Conservation (phyloP, 257 asterid species). For the Vinca minor region DNA sequence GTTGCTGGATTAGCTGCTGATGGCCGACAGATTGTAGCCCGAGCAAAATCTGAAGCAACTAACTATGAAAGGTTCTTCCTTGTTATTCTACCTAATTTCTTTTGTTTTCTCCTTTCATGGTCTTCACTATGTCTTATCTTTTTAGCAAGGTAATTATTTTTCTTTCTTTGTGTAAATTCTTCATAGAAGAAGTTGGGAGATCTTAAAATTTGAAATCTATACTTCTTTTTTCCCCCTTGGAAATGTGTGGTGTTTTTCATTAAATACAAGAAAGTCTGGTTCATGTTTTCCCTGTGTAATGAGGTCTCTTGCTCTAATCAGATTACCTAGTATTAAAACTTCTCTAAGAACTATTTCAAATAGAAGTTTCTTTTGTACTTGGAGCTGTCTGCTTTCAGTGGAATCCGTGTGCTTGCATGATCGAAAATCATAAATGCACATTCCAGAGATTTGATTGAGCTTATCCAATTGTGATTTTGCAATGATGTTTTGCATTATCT, state of each 20-base stretch:
- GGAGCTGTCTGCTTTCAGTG: neutral
- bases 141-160: neutral
- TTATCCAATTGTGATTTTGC: neutral
- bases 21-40: conserved; percentile 82
- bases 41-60: conserved; percentile 83
- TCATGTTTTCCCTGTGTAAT: neutral
- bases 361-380: neutral
- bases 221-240: neutral
- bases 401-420: neutral
- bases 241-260: neutral
- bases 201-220: neutral
- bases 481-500: neutral
- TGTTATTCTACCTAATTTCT: neutral
- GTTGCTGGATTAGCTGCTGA: conserved; percentile 96
- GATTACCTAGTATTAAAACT: neutral
- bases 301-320: neutral
- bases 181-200: neutral
- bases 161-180: neutral
- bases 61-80: conserved; percentile 55
- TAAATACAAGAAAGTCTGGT: no score
- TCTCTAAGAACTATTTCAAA: neutral
- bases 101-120: neutral
- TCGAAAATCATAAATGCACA: no score
- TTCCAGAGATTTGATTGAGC: no score
- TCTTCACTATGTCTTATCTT: neutral